These are phyloP conservation scores for Amanita rimosa DNA, from an alignment of 768 basidiomycete genomes.

Conservation along the genomic window DNA sequence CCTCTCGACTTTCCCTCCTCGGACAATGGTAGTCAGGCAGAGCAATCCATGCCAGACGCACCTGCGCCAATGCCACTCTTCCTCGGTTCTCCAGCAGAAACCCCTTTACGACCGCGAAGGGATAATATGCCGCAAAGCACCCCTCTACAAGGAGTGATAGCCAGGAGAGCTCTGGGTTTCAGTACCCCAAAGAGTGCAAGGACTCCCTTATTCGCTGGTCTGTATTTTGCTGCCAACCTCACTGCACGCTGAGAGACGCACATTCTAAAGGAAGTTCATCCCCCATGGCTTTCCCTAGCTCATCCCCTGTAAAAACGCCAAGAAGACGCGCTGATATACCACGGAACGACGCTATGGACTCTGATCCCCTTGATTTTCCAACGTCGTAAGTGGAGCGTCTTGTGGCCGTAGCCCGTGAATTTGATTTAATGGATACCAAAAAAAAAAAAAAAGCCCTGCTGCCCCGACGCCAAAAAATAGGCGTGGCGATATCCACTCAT, in stretches of 20 bases:
- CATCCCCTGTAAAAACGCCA: constrained; percentile 43
- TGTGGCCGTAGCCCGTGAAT: neutral
- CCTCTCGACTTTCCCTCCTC: constrained; percentile 55
- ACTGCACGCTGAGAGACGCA: constrained; percentile 6
- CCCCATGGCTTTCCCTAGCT: constrained; percentile 53
- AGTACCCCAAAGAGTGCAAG: constrained; percentile 35
- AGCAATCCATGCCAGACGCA: constrained; percentile 29
- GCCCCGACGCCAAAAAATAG: constrained; percentile 55
- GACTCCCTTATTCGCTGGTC: constrained; percentile 41
- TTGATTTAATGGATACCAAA: neutral
- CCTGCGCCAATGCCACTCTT: constrained; percentile 38
- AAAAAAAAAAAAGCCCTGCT: constrained; percentile 48
- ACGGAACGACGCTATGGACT: constrained; percentile 34
- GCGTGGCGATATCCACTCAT: constrained; percentile 88
- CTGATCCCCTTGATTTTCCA: constrained; percentile 63
- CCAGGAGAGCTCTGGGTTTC: constrained; percentile 43
- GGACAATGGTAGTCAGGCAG: constrained; percentile 29
- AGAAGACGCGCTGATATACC: constrained; percentile 22
- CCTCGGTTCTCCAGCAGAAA: constrained; percentile 38
- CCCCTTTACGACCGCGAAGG: constrained; percentile 29
- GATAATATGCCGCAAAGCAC: constrained; percentile 31
- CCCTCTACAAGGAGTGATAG: constrained; percentile 33
- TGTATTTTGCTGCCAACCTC: constrained; percentile 13
- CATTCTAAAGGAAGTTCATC: constrained; percentile 44
- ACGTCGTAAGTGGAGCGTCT: constrained; percentile 30